phyloP scores from a whole-genome alignment of 2,329 filamentous ascomycete genomes.

The Geoglossum cookeanum region DNA sequence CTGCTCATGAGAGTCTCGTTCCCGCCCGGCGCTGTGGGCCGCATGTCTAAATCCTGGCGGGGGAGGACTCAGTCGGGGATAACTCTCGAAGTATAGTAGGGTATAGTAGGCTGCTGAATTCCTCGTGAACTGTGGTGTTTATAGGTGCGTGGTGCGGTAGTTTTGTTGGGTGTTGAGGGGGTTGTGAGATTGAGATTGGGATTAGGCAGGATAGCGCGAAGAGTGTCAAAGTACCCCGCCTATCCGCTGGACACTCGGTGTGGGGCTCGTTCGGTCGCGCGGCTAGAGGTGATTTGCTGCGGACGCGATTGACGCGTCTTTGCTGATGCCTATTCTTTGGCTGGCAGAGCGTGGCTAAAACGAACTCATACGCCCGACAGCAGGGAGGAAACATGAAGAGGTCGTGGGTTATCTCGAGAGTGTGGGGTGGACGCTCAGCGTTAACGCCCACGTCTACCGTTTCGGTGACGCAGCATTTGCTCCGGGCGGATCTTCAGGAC shows the following conservation, averaged over 20 bases:
- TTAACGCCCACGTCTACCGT: too few relatives aligned
- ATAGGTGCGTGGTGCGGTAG: background rate
- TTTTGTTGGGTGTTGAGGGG: background rate
- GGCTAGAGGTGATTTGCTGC: background rate
- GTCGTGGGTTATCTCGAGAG: background rate
- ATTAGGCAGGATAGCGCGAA: background rate
- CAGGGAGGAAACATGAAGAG: background rate
- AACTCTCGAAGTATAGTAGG: background rate
- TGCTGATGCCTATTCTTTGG: background rate
- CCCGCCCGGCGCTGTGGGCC: conserved; percentile 1
- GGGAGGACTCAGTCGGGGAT: background rate
- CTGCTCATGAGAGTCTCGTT: background rate
- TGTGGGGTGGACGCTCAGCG: background rate
- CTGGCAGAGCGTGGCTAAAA: too few relatives aligned
- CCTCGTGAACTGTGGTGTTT: background rate
- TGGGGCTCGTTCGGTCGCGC: background rate
- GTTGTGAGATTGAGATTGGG: background rate
- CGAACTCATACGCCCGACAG: too few relatives aligned
- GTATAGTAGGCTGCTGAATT: background rate
- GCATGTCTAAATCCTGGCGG: background rate
- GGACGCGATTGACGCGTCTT: background rate
- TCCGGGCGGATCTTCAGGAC: background rate
- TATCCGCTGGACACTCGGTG: background rate
- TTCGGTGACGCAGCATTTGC: background rate
- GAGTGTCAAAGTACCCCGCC: background rate